These are phyloP conservation scores for Fusarium sp. DNA, from an alignment of 2,329 filamentous ascomycete species.

Conservation along the genomic window DNA sequence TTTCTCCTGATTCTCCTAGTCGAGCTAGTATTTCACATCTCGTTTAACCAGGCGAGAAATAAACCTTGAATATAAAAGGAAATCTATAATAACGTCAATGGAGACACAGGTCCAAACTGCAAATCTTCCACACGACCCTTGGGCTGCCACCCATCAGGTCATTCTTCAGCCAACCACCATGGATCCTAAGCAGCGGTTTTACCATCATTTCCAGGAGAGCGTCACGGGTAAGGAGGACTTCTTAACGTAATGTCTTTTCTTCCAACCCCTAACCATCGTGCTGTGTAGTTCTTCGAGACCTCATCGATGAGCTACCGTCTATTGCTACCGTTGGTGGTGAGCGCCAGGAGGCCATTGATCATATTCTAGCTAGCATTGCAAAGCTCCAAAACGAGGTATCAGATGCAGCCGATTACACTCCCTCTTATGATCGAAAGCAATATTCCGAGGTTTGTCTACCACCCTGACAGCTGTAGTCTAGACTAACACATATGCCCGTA, in stretches of 20 bases:
- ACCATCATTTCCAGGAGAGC: constrained; percentile 83
- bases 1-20: not conserved
- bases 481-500: constrained; percentile 51
- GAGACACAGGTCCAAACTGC: constrained; percentile 44
- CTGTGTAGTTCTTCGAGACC: constrained; percentile 77
- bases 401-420: constrained; percentile 84
- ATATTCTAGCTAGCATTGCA: constrained; percentile 83
- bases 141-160: constrained; percentile 42
- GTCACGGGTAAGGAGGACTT: constrained; percentile 69
- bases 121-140: constrained; percentile 32
- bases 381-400: constrained; percentile 85
- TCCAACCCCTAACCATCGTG: constrained; percentile 13
- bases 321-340: constrained; percentile 75
- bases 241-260: not conserved
- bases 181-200: constrained; percentile 80
- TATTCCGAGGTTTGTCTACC: constrained; percentile 76
- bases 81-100: constrained; percentile 40
- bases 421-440: constrained; percentile 88
- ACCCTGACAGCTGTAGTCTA: not conserved
- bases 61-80: constrained; percentile 1
- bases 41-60: constrained; percentile 1
- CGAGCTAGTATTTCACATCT: not conserved
- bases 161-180: constrained; percentile 47
- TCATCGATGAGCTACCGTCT: constrained; percentile 76
- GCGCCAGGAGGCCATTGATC: constrained; percentile 83